These are phyloP conservation scores for Trypanosoma brucei DNA, from an alignment of 208 protist species.

Conservation along the genomic window DNA sequence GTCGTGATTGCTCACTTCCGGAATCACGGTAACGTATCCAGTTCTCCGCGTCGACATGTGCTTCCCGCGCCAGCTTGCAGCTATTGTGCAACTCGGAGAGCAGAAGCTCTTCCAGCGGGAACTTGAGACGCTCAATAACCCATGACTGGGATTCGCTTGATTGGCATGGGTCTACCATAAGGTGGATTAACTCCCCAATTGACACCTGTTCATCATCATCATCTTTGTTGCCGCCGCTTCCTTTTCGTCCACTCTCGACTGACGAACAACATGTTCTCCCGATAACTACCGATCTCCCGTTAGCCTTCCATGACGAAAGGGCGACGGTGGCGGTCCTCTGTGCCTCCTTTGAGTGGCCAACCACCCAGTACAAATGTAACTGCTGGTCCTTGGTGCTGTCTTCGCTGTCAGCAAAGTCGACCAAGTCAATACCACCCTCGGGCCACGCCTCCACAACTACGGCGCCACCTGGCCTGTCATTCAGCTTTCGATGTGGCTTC, in stretches of 20 bases:
- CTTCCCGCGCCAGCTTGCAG: constrained; percentile 46
- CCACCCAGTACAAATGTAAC: constrained; percentile 31
- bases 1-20: neutral
- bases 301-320: constrained; percentile 23
- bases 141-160: no score
- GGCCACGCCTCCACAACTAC: constrained; percentile 48
- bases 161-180: no score
- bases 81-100: constrained; percentile 50
- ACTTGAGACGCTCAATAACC: constrained; percentile 27
- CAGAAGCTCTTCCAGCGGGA: constrained; percentile 57
- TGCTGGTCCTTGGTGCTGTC: neutral
- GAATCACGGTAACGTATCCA: constrained; percentile 39
- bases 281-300: constrained; percentile 12
- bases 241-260: no score
- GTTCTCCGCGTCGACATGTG: constrained; percentile 24
- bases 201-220: no score
- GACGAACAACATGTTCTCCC: neutral
- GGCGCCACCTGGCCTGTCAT: constrained; percentile 28
- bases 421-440: constrained; percentile 15
- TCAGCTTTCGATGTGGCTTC: neutral
- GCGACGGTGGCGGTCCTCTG: constrained; percentile 27
- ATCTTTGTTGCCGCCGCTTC: no score
- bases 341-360: constrained; percentile 19
- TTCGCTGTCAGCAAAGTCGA: neutral
- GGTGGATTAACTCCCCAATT: no score